Evolutionary conservation across 2,329 filamentous ascomycete genomes (phyloP).

Genomic region (Alternaria longipes): DNA sequence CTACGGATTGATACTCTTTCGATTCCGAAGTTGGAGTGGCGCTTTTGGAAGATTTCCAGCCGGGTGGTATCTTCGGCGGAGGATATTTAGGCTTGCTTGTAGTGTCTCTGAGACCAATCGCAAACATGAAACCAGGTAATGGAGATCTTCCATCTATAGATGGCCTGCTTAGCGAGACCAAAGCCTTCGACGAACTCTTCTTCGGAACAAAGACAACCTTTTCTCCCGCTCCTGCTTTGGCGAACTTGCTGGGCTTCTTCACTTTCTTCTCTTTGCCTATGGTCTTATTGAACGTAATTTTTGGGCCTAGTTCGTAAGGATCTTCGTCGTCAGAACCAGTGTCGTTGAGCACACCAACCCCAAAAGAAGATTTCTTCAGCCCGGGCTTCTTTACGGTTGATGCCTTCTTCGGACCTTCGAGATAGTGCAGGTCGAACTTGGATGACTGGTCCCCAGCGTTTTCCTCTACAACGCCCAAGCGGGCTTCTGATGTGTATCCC

Average conservation of each 20-base stretch:
- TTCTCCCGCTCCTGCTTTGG: conserved; percentile 70
- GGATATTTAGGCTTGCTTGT: conserved; percentile 62
- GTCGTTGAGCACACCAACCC: conserved; percentile 89
- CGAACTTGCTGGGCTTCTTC: conserved; percentile 59
- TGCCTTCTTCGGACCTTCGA: conserved; percentile 32
- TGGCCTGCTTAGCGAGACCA: conserved; percentile 63
- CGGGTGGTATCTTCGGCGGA: conserved; percentile 73
- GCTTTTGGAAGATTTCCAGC: conserved; percentile 71
- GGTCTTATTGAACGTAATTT: conserved; percentile 84
- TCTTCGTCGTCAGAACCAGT: conserved; percentile 96
- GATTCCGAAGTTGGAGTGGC: conserved; percentile 40
- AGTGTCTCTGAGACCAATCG: conserved; percentile 57
- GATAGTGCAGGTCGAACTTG: conserved; percentile 33
- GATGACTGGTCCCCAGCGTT: conserved; percentile 25
- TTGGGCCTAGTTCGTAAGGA: conserved; percentile 89
- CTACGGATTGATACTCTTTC: conserved; percentile 66
- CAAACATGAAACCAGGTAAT: conserved; percentile 80
- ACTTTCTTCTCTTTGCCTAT: conserved; percentile 85
- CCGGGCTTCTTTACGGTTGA: conserved; percentile 47
- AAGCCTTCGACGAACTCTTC: conserved; percentile 59
- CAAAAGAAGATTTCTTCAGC: conserved; percentile 77
- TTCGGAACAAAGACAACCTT: conserved; percentile 81
- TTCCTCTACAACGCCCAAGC: conserved; percentile 54
- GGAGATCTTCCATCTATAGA: conserved; percentile 86
- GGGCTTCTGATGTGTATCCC: conserved; percentile 69